Evolutionary conservation across 768 basidiomycete species (phyloP).

Genomic region (Boletellus sp.): DNA sequence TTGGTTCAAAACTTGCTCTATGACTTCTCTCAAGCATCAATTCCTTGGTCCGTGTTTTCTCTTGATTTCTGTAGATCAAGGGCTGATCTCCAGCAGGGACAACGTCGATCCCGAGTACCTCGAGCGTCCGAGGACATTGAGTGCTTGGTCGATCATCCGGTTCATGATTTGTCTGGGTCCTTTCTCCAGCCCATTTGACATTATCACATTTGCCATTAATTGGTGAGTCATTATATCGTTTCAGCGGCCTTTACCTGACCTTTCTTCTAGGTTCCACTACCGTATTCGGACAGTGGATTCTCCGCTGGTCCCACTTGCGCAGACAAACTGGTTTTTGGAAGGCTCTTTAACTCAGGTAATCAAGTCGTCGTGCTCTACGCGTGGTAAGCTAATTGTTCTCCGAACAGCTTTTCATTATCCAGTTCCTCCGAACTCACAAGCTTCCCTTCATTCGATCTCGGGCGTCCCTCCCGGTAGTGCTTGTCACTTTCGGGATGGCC

Average conservation of each 20-base stretch:
- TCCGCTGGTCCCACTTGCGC: conserved; percentile 30
- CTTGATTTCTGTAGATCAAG: neutral
- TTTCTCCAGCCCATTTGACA: conserved; percentile 36
- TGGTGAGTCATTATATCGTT: conserved; percentile 18
- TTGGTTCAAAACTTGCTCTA: conserved; percentile 33
- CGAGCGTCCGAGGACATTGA: conserved; percentile 28
- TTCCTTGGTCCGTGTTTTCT: conserved; percentile 28
- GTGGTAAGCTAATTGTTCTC: neutral
- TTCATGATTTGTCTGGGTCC: conserved; percentile 37
- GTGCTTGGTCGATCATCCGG: conserved; percentile 32
- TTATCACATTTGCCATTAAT: conserved; percentile 30
- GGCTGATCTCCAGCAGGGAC: conserved; percentile 25
- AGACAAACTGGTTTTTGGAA: conserved; percentile 37
- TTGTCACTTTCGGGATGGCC: conserved; percentile 31
- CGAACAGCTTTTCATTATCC: conserved; percentile 30
- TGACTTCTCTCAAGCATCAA: conserved; percentile 36
- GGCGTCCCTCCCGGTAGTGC: conserved; percentile 24
- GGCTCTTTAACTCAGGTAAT: conserved; percentile 35
- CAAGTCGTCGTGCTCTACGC: neutral
- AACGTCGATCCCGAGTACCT: conserved; percentile 38
- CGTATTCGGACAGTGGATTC: conserved; percentile 25
- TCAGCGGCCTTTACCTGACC: neutral
- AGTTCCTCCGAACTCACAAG: conserved; percentile 31
- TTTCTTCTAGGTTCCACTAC: conserved; percentile 28
- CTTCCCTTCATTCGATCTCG: conserved; percentile 32